Percentiles rank a stretch among this genome's conserved stretches.
phyloP scores from a whole-genome alignment of 2,329 filamentous ascomycete genomes.

The Macroventuria anomochaeta region DNA sequence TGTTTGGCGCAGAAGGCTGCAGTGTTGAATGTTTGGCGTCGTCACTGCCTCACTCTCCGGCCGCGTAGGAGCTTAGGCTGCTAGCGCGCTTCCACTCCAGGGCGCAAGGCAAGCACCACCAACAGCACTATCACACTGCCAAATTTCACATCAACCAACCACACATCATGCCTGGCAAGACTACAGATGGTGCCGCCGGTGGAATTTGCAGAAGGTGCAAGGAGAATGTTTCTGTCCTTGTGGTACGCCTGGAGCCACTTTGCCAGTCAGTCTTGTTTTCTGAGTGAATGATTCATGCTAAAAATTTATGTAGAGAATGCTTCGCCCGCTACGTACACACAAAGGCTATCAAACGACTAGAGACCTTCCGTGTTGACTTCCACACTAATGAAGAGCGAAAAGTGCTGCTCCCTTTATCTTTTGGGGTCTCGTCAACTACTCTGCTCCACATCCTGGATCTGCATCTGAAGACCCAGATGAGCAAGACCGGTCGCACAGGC shows the following conservation, averaged over 20 bases:
- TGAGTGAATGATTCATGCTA: conserved; percentile 16
- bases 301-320: conserved; percentile 64
- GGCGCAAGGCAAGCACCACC: background rate
- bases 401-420: conserved; percentile 81
- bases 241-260: conserved; percentile 64
- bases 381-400: conserved; percentile 55
- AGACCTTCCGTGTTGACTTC: conserved; percentile 64
- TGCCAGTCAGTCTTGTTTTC: conserved; percentile 59
- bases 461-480: conserved; percentile 70
- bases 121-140: conserved; percentile 5
- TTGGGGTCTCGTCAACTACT: conserved; percentile 79
- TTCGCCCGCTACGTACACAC: conserved; percentile 78
- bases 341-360: conserved; percentile 82
- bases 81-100: background rate
- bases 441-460: conserved; percentile 77
- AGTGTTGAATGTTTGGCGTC: conserved; percentile 26
- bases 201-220: conserved; percentile 64
- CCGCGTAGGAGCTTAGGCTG: conserved; percentile 9
- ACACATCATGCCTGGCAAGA: conserved; percentile 44
- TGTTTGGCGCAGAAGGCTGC: conserved; percentile 15
- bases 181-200: conserved; percentile 19
- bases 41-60: conserved; percentile 23
- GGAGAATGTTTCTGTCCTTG: conserved; percentile 57
- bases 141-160: conserved; percentile 13
- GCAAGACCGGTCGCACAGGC: conserved; percentile 67